Evolutionary conservation across 805 yeast species (phyloP), one percentile per base, ranked within the genome.

Genomic region (Cyberlindnera nakhonratchasimensis): DNA sequence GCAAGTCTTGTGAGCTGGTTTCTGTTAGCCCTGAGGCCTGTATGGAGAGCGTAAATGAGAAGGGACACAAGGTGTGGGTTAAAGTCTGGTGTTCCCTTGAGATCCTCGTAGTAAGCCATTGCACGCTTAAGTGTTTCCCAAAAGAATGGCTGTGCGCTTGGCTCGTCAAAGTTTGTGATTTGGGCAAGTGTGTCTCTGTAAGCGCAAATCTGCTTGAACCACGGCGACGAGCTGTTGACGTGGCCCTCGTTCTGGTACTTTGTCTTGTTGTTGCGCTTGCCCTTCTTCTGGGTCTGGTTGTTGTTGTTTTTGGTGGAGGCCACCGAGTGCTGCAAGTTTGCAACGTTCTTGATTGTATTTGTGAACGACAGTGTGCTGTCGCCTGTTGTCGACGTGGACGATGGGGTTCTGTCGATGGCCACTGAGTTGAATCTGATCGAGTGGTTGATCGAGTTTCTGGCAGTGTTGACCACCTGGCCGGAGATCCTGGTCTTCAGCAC

Each of bases 21-120:
- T 57, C 82, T 69, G 53, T 76, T 77, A 21, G 76, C 75, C 54
- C 81, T 67, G 29, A 77, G 62, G 4, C 79, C 81, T 43, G 76
- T 76, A 50, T 79, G 77, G 31, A 77, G 59, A 4, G 77, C 54
- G 39, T 76, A 75, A 17, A 76, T 73, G 45, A 77, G 61, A 29
- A 71, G 69, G 2, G 78, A 67, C 47, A 72, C 72, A 47, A 79
- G 62, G 34, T 63, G 65, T 22, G 69, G 66, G 44, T 69, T 68
- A 41, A 77, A 64, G 45, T 74, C 77, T 17, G 76, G 75, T 2
- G 74, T 64, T 20, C 65, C 67, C 34, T 68, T 63, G 31, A 77
- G 54, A 10, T 72, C 72, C 31, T 71, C 67, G 42, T 77, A 77
- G 9, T 77, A 53, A 7, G 69, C 70, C 69, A 77, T 73, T 10